Percentiles rank a stretch among this genome's conserved stretches.
Evolutionary conservation across 345 rosid genomes (phyloP).

Genomic region (Raphanus raphanistrum): DNA sequence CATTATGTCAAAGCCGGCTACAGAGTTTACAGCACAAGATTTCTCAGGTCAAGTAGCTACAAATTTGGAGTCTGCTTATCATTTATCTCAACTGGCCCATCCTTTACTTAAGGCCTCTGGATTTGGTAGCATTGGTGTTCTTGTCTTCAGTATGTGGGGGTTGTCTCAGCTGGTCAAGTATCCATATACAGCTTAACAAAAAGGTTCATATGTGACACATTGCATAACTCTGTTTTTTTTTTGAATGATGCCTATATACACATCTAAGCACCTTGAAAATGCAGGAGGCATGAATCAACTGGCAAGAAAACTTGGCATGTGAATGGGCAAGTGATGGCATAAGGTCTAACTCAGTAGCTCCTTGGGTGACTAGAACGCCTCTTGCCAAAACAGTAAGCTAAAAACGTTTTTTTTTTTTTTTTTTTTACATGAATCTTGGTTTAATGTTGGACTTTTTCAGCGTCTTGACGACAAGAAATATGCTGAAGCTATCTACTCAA

Average conservation of each 20-base stretch:
- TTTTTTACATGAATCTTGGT: background rate
- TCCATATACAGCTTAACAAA: background rate
- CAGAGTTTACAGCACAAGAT: constrained; percentile 2
- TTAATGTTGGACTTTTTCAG: too few species aligned
- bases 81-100: constrained; percentile 10
- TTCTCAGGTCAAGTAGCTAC: constrained; percentile 4
- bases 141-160: background rate
- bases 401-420: background rate
- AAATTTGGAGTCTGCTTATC: constrained; percentile 18
- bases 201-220: too few species aligned
- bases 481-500: too few species aligned
- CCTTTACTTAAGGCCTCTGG: constrained; percentile 17
- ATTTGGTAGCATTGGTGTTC: constrained; percentile 1
- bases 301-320: background rate
- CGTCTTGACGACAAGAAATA: too few species aligned
- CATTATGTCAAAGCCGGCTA: background rate
- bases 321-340: background rate
- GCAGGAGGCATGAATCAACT: background rate
- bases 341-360: background rate
- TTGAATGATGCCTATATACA: background rate
- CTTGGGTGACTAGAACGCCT: background rate
- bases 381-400: background rate
- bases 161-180: background rate
- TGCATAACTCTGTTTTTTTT: background rate
- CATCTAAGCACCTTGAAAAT: background rate